phyloP scores from a whole-genome alignment of 2,329 filamentous ascomycete genomes.

The Pestalotiopsis sp. region DNA sequence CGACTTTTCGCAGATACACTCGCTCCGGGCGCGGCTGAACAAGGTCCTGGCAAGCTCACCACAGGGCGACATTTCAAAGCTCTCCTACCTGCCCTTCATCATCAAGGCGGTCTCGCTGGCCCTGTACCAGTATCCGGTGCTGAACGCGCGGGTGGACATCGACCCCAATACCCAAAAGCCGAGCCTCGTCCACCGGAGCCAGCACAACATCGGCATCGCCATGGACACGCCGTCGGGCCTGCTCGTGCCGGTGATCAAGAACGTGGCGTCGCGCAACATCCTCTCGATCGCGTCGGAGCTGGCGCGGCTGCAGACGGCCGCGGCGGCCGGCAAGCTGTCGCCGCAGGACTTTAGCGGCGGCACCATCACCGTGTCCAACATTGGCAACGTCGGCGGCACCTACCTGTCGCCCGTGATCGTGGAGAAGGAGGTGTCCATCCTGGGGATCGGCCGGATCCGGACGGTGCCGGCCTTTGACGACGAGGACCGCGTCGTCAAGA shows the following conservation, averaged over 20 bases:
- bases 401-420: constrained; percentile 92
- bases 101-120: constrained; percentile 92
- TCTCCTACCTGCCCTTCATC: constrained; percentile 92
- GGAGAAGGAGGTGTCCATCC: constrained; percentile 85
- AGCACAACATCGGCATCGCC: constrained; percentile 94
- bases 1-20: constrained; percentile 74
- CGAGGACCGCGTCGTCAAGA: constrained; percentile 64
- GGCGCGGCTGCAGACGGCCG: constrained; percentile 70
- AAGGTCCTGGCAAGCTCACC: constrained; percentile 49
- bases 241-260: constrained; percentile 87
- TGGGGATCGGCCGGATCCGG: constrained; percentile 83
- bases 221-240: constrained; percentile 92
- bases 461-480: constrained; percentile 78
- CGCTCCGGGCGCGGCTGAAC: constrained; percentile 76
- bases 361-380: constrained; percentile 95
- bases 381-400: constrained; percentile 90
- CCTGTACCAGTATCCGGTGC: constrained; percentile 77
- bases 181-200: constrained; percentile 73
- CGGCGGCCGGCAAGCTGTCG: constrained; percentile 72
- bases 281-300: constrained; percentile 78
- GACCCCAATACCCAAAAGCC: constrained; percentile 63
- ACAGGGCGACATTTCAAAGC: constrained; percentile 56
- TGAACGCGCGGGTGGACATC: constrained; percentile 82
- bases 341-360: constrained; percentile 78
- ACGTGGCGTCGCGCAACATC: constrained; percentile 78